These are phyloP conservation scores for Fragilaria radians DNA, from an alignment of 108 stramenopile genomes.

Conservation along the genomic window DNA sequence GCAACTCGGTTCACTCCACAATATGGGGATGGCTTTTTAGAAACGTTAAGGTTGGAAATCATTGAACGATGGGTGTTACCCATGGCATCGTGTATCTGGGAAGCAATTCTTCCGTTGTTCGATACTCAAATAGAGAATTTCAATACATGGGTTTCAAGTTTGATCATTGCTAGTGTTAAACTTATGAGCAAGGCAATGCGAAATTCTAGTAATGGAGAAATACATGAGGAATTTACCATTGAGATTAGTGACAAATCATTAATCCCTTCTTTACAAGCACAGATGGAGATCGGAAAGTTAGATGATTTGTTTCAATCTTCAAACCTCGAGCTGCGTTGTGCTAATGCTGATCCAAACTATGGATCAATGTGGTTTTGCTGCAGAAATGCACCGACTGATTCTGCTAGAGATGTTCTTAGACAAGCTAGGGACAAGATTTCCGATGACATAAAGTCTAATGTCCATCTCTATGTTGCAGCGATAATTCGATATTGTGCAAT, in stretches of 20 bases:
- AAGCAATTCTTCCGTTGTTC: slow-evolving; percentile 10
- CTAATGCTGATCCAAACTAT: slow-evolving; percentile 97
- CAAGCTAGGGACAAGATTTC: slow-evolving; percentile 46
- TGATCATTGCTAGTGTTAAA: slow-evolving; percentile 1
- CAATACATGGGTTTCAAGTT: not conserved
- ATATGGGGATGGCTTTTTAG: slow-evolving; percentile 94
- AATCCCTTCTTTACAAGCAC: slow-evolving; percentile 15
- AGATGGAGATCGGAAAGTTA: slow-evolving; percentile 26
- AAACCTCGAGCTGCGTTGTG: slow-evolving; percentile 72
- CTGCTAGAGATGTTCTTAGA: slow-evolving; percentile 61
- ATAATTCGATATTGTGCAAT: slow-evolving; percentile 54
- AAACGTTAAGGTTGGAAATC: slow-evolving; percentile 64
- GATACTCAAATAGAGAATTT: not conserved
- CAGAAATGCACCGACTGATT: slow-evolving; percentile 71
- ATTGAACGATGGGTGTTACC: slow-evolving; percentile 63
- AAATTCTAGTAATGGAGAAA: slow-evolving; percentile 17
- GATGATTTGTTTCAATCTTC: slow-evolving; percentile 50
- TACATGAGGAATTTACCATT: slow-evolving; percentile 12
- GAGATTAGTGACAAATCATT: slow-evolving; percentile 23
- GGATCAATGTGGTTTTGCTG: slow-evolving; percentile 93
- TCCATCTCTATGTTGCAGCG: slow-evolving; percentile 59
- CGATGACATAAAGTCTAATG: slow-evolving; percentile 39
- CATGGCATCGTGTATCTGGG: slow-evolving; percentile 41
- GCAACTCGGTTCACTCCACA: slow-evolving; percentile 97
- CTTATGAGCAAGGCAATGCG: too few species aligned